A percentile compares a stretch with the other conserved stretches of the same genome.
These are phyloP conservation scores for Gastrolobium villosum DNA, from an alignment of 306 rosid species.

Conservation along the genomic window DNA sequence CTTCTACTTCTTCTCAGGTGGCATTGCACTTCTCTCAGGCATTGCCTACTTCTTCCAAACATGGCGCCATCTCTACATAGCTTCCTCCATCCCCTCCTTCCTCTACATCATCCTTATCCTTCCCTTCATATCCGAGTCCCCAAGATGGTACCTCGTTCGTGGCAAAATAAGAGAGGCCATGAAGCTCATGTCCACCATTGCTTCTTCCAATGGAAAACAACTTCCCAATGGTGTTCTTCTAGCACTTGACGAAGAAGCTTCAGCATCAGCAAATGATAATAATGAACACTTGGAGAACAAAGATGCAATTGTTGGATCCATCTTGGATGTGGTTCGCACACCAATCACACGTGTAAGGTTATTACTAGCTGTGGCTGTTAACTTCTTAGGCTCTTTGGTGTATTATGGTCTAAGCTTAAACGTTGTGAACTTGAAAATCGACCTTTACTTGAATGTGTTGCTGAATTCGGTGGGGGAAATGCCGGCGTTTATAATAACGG, in stretches of 20 bases:
- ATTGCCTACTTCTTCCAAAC: slow-evolving; percentile 69
- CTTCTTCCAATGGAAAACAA: slow-evolving; percentile 63
- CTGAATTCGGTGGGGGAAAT: slow-evolving; percentile 85
- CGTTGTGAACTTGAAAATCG: slow-evolving; percentile 73
- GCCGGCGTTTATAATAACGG: slow-evolving; percentile 86
- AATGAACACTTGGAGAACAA: slow-evolving; percentile 35
- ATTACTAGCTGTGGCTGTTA: slow-evolving; percentile 66
- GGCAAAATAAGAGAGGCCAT: slow-evolving; percentile 71
- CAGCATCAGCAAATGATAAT: slow-evolving; percentile 6
- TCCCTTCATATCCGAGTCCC: slow-evolving; percentile 89
- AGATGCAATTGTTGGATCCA: slow-evolving; percentile 63
- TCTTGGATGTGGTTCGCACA: slow-evolving; percentile 66
- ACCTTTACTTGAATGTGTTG: slow-evolving; percentile 76
- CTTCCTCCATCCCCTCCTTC: slow-evolving; percentile 78
- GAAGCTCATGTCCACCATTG: slow-evolving; percentile 71
- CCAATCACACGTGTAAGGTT: slow-evolving; percentile 73
- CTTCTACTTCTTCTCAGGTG: slow-evolving; percentile 90
- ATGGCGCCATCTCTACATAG: slow-evolving; percentile 84
- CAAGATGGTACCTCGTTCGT: slow-evolving; percentile 90
- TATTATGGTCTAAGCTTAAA: slow-evolving; percentile 88
- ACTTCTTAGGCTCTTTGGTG: slow-evolving; percentile 73
- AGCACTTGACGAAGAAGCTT: slow-evolving; percentile 69
- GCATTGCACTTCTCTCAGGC: slow-evolving; percentile 75
- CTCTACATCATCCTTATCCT: slow-evolving; percentile 63
- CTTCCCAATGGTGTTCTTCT: slow-evolving; percentile 65